phyloP scores from a whole-genome alignment of 2,329 filamentous ascomycete species.

The Incumbomyces lentus region DNA sequence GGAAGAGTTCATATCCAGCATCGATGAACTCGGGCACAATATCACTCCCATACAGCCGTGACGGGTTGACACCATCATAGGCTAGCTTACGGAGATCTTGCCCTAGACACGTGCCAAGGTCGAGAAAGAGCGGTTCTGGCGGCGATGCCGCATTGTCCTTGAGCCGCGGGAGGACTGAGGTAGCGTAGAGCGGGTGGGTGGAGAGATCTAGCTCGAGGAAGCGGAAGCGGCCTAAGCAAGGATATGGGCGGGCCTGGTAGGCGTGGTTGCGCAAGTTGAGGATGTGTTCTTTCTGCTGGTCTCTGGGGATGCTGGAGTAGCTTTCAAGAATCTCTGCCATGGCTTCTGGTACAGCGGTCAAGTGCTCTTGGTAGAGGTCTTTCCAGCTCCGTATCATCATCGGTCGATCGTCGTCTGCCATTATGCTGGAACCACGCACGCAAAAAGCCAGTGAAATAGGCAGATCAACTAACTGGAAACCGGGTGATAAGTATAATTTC shows the following conservation, averaged over 20 bases:
- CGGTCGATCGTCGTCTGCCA: too few relatives aligned
- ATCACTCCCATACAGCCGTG: conserved; percentile 29
- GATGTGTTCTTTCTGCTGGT: conserved; percentile 15
- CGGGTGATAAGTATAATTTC: too few relatives aligned
- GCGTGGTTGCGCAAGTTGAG: conserved; percentile 19
- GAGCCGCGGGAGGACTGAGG: conserved; percentile 17
- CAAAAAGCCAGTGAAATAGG: too few relatives aligned
- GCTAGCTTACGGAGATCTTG: conserved; percentile 36
- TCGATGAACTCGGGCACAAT: conserved; percentile 30
- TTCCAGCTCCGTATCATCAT: too few relatives aligned
- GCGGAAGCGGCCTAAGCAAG: conserved; percentile 35
- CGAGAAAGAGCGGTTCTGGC: conserved; percentile 26
- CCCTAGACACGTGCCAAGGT: conserved; percentile 35
- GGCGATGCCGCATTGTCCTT: not conserved
- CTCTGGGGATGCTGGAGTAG: conserved; percentile 15
- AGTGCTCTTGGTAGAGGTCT: conserved; percentile 3
- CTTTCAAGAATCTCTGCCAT: conserved; percentile 12
- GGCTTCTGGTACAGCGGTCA: conserved; percentile 9
- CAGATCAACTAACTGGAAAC: too few relatives aligned
- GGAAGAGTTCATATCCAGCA: conserved; percentile 34
- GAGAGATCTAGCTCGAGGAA: conserved; percentile 34
- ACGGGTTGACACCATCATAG: conserved; percentile 39
- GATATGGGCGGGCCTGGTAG: conserved; percentile 27
- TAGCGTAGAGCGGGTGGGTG: conserved; percentile 23
- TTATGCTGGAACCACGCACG: too few relatives aligned